These are phyloP conservation scores for Porphyrellus sp. DNA, from an alignment of 1,284 basidiomycete species.

Conservation along the genomic window DNA sequence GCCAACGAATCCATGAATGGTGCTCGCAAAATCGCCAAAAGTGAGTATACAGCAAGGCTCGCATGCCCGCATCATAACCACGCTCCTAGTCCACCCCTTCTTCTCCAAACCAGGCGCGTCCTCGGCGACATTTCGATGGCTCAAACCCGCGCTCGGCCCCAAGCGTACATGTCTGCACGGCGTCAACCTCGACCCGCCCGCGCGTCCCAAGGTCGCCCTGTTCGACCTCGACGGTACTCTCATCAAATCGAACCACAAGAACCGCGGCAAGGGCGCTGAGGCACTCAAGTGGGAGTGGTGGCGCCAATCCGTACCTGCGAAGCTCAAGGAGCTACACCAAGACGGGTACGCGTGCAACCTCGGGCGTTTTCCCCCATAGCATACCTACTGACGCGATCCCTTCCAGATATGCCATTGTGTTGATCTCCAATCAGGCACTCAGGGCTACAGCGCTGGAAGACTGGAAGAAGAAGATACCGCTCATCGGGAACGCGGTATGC, in stretches of 20 bases:
- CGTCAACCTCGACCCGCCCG: slow-evolving; percentile 49
- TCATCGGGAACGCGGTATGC: slow-evolving; percentile 67
- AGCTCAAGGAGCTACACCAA: slow-evolving; percentile 56
- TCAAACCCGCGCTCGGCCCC: slow-evolving; percentile 50
- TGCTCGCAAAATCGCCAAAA: slow-evolving; percentile 25
- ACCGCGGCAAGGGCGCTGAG: slow-evolving; percentile 38
- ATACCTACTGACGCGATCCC: not conserved
- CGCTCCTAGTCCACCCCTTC: slow-evolving; percentile 40
- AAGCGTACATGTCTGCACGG: slow-evolving; percentile 63
- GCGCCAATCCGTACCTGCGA: slow-evolving; percentile 61
- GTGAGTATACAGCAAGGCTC: slow-evolving; percentile 18
- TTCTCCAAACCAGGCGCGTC: slow-evolving; percentile 33
- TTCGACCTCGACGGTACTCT: slow-evolving; percentile 90
- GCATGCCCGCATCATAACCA: not conserved
- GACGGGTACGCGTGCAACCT: slow-evolving; percentile 48
- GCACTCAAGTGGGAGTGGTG: slow-evolving; percentile 75
- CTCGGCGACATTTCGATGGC: slow-evolving; percentile 49
- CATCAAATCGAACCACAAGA: slow-evolving; percentile 61
- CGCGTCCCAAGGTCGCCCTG: slow-evolving; percentile 61
- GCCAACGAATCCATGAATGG: slow-evolving; percentile 18
- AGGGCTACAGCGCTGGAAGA: slow-evolving; percentile 46
- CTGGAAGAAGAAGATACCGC: slow-evolving; percentile 76
- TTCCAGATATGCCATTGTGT: slow-evolving; percentile 66
- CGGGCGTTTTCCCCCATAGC: not conserved
- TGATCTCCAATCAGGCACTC: slow-evolving; percentile 79